Evolutionary conservation across 2,329 filamentous ascomycete genomes (phyloP), one percentile per base, ranked within the genome.

Genomic region (Exophiala viscosa): DNA sequence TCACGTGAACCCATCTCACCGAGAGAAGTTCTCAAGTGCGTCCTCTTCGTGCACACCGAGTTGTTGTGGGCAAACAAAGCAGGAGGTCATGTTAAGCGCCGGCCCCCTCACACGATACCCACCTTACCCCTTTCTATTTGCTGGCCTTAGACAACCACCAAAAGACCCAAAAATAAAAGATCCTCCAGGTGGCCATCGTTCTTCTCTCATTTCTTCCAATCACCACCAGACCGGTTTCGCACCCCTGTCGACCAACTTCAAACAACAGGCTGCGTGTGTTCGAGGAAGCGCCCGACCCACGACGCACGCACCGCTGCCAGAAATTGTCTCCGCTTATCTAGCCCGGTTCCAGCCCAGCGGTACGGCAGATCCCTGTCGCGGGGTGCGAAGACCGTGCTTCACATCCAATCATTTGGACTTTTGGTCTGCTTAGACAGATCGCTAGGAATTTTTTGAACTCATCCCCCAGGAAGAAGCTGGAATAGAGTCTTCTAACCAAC

Each of bases 291-390:
- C 56, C 56, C 31, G 46, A 45, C 45, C 48, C 52, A 52, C 28
- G 18, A 36, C 41, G 2, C 5, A 15, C 18, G 18, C 18, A 17
- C 13, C 13, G 31, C 34, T 23, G 3, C 9, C 3, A 13, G 43
- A 31, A 28, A 2, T 10, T 5, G 13, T 8, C 13, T 14, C n/a
- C 11, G 42, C 42, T 18, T 11, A 5, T 14, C 13, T 47, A 42
- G 35, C 39, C 28, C 45, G 34, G 50, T 59, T 52, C 56, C 56
- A 59, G 56, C 49, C 32, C 40, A 54, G 56, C 53, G 56, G 56
- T 59, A 56, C 53, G 45, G 52, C 45, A 51, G 55, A 53, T 36
- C 13, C 48, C 7, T 17, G 11, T 28, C 46, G n/a, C 32, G 39
- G 17, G n/a, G 15, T 28, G 23, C 23, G 23, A 28, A 28, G 43